These are phyloP conservation scores for Boletus reticulatus DNA, from an alignment of 768 basidiomycete genomes.

Conservation along the genomic window DNA sequence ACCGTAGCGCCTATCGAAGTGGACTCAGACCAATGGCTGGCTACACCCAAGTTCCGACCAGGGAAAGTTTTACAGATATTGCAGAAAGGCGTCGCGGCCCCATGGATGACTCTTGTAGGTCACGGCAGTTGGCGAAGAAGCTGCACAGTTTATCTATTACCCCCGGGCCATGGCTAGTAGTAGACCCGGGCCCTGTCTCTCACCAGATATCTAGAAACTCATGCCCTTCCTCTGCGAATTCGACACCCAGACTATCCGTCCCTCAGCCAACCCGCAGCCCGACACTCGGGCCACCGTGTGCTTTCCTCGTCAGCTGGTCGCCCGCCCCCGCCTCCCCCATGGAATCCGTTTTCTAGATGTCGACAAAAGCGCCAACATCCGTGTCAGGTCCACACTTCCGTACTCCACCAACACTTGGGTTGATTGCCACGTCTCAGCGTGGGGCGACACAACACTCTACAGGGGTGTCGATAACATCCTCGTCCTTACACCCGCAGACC, in stretches of 20 bases:
- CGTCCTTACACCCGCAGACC: slow-evolving; percentile 1
- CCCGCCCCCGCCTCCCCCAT: slow-evolving; percentile 18
- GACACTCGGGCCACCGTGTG: slow-evolving; percentile 7
- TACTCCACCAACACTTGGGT: slow-evolving; percentile 1
- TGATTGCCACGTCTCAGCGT: slow-evolving; percentile 5
- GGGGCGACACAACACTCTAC: not conserved
- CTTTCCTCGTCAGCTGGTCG: slow-evolving; percentile 13
- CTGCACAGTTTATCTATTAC: no score
- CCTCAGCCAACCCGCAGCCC: not conserved
- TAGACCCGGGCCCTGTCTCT: not conserved
- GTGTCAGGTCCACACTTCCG: slow-evolving; percentile 3
- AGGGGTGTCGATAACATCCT: not conserved
- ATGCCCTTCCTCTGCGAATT: slow-evolving; percentile 18
- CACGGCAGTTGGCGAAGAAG: no score
- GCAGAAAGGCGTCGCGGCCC: no score
- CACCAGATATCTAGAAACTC: not conserved
- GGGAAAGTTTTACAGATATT: no score
- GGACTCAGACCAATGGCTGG: no score
- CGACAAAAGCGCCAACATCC: slow-evolving; percentile 5
- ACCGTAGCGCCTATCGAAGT: no score
- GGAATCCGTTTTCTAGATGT: slow-evolving; percentile 13
- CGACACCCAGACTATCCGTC: slow-evolving; percentile 3
- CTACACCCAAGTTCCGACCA: no score
- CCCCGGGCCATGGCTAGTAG: no score
- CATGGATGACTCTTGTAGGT: no score